Conservation (phyloP, 73 alveolate species). For the Uronychia binucleata region DNA sequence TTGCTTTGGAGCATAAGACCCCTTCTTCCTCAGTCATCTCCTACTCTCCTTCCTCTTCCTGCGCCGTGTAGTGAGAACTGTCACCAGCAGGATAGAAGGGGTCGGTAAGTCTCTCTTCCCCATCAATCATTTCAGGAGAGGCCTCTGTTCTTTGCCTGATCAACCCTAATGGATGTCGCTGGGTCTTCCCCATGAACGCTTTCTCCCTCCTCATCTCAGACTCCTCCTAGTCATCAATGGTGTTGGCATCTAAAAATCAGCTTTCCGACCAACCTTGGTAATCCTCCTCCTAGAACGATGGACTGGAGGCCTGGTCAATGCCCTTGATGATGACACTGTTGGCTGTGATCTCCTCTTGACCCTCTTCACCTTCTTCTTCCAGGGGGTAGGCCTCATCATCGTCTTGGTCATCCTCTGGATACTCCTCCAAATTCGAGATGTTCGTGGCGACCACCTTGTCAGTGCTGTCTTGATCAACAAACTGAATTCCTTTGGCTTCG, state of each 20-base stretch:
- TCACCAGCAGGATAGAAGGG: slow-evolving; percentile 1
- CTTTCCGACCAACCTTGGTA: not conserved
- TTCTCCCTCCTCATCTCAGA: not conserved
- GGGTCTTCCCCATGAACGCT: not conserved
- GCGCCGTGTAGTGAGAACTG: too few relatives aligned
- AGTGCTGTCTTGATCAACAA: not conserved
- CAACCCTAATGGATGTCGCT: not conserved
- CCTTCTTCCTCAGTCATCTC: not conserved
- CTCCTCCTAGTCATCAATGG: not conserved
- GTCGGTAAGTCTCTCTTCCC: not conserved
- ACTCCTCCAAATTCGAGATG: not conserved
- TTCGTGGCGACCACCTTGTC: not conserved
- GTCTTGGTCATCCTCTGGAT: not conserved
- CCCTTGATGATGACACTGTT: not conserved
- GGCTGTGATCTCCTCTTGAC: not conserved
- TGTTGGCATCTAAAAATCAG: not conserved
- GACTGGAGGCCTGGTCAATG: not conserved
- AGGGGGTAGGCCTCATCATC: not conserved
- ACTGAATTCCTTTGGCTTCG: not conserved
- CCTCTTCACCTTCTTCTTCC: not conserved
- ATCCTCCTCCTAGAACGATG: not conserved
- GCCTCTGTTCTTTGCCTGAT: not conserved
- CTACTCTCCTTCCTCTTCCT: not conserved
- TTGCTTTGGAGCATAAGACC: too few relatives aligned
- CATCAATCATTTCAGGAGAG: not conserved